Conservation (phyloP, 2,329 filamentous ascomycete species). For the Botrytis byssoidea region DNA sequence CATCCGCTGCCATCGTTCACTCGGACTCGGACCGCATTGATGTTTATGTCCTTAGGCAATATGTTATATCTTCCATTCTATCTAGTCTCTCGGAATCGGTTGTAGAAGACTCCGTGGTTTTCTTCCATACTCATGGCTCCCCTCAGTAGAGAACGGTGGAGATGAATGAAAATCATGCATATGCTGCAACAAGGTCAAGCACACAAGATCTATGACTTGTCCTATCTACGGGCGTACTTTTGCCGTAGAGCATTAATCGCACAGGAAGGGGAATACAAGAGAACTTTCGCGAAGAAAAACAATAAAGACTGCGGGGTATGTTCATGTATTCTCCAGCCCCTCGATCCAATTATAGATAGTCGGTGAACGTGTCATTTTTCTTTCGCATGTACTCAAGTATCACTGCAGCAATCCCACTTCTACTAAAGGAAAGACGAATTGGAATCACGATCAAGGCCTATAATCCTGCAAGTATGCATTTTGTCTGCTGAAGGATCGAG, state of each 20-base stretch:
- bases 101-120: background rate
- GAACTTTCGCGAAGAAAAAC: conserved; percentile 15
- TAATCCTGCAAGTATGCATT: background rate
- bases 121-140: background rate
- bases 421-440: background rate
- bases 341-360: conserved; percentile 10
- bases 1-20: background rate
- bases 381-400: background rate
- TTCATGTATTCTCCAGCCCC: conserved; percentile 17
- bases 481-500: background rate
- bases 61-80: background rate
- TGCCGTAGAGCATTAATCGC: background rate
- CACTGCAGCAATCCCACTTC: background rate
- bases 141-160: background rate
- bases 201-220: conserved; percentile 2
- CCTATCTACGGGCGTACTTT: background rate
- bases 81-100: background rate
- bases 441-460: background rate
- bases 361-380: conserved; percentile 18
- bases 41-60: background rate
- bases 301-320: conserved; percentile 21
- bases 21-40: background rate
- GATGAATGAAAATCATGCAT: background rate
- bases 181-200: conserved; percentile 5
- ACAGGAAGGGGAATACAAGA: background rate